Evolutionary conservation across 225 moss, liverwort and hornwort species (phyloP), one percentile per base, ranked within the genome.

Genomic region (Pleurozium schreberi): DNA sequence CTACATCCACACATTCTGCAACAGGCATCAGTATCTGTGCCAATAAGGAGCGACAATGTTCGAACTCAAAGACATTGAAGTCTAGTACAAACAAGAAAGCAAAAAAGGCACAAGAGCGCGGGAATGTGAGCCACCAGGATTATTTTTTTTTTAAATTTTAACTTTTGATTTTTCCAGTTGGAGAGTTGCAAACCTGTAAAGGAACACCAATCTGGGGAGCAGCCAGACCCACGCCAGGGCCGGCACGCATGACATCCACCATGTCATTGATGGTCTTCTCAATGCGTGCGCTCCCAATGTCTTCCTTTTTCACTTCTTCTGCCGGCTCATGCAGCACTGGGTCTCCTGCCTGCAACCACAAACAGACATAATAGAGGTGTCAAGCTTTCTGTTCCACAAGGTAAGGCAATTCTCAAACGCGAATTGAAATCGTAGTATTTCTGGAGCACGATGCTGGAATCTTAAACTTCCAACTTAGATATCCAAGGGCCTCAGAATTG

Each of bases 211-310:
- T 97, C 91, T 98, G 98, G n/a, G 98, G 97, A 86, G 97, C 98
- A 63, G 98, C 95, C 76, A 98, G 93, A 82, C 98, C 98, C 47
- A 98, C 98, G 61, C 97, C 98, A 36, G 98, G 97, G 59, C 96
- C 98, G 87, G 94, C 95, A 63, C 98, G 97, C 98, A 97, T 98
- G 82, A 95, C 95, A 58, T 96, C 98, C 71, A 98, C 98, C 98
- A 98, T 97, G 78, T 98, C 95, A 88, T 98, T 97, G 80, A 98
- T 96, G 66, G 95, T 97, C 92, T 94, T 97, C 92, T 98, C 97
- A 88, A 98, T 94, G 64, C 93, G 95, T 53, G 95, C 92, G 84
- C 92, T 97, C 22, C 97, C 96, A 16, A 98, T 96, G 50, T 96
- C 97, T 74, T 96, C 94, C 73, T 45, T 58, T 68, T 92, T 92